Evolutionary conservation across 495 filamentous ascomycete species (phyloP).

Genomic region (Collariella sp.): DNA sequence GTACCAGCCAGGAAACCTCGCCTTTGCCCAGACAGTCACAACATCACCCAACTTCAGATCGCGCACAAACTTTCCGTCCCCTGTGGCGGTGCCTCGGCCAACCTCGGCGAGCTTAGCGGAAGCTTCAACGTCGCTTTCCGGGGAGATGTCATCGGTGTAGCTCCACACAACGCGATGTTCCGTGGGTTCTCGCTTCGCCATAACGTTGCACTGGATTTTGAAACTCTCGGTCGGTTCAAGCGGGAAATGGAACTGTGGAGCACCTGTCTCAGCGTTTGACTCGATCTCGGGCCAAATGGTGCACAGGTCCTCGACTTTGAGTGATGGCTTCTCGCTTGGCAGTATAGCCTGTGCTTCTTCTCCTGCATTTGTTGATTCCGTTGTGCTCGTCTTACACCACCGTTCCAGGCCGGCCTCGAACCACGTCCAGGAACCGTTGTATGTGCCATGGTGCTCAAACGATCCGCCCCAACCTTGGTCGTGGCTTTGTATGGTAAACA

Average conservation of each 20-base stretch:
- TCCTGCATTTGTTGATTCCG: neutral
- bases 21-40: conserved; percentile 55
- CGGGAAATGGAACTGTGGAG: conserved; percentile 26
- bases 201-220: conserved; percentile 48
- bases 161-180: conserved; percentile 51
- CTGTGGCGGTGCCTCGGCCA: conserved; percentile 48
- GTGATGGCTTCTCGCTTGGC: neutral
- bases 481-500: conserved; percentile 54
- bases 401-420: conserved; percentile 55
- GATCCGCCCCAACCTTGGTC: conserved; percentile 59
- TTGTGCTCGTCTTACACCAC: conserved; percentile 21
- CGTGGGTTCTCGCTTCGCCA: conserved; percentile 25
- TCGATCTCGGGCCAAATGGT: conserved; percentile 15
- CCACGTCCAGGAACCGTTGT: conserved; percentile 56
- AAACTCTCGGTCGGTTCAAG: conserved; percentile 33
- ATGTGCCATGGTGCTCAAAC: conserved; percentile 35
- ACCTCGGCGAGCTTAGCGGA: conserved; percentile 24
- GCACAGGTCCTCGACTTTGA: conserved; percentile 9
- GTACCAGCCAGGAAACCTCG: conserved; percentile 53
- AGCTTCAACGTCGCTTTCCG: conserved; percentile 35
- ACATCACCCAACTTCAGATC: conserved; percentile 54
- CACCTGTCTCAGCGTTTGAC: neutral
- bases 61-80: conserved; percentile 49
- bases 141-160: conserved; percentile 39
- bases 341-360: neutral